Conservation (phyloP, 169 alveolate genomes). For the Sarcocystis neurona region DNA sequence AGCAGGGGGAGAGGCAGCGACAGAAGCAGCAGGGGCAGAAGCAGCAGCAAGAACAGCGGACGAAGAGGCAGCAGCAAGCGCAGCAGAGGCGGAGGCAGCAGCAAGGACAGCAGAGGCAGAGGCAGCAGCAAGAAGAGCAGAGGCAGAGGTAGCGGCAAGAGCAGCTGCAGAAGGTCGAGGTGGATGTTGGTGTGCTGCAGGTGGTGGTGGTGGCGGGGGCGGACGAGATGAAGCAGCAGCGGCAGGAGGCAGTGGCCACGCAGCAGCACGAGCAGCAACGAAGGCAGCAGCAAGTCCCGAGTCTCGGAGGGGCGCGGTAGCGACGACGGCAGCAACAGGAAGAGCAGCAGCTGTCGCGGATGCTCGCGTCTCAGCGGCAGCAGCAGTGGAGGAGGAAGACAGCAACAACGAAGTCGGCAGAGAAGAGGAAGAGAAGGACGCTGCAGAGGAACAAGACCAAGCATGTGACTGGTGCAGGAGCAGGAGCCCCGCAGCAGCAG, state of each 20-base stretch:
- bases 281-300: neutral
- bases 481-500: neutral
- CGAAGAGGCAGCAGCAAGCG: too few relatives aligned
- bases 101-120: too few relatives aligned
- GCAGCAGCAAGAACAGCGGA: too few relatives aligned
- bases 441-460: neutral
- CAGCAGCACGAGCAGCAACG: neutral
- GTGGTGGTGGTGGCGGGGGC: too few relatives aligned
- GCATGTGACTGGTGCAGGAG: neutral
- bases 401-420: neutral
- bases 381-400: neutral
- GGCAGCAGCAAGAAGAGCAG: too few relatives aligned
- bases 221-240: neutral
- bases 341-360: neutral
- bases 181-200: too few relatives aligned
- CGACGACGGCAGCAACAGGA: neutral
- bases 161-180: too few relatives aligned
- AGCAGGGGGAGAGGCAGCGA: too few relatives aligned
- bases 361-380: neutral
- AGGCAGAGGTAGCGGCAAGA: too few relatives aligned
- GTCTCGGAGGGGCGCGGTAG: neutral
- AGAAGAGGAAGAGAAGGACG: neutral
- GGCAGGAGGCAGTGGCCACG: neutral
- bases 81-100: too few relatives aligned
- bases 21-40: too few relatives aligned